Evolutionary conservation across 352 stramenopile genomes (phyloP), one percentile per base, ranked within the genome.

Genomic region (Phytophthora pistaciae): DNA sequence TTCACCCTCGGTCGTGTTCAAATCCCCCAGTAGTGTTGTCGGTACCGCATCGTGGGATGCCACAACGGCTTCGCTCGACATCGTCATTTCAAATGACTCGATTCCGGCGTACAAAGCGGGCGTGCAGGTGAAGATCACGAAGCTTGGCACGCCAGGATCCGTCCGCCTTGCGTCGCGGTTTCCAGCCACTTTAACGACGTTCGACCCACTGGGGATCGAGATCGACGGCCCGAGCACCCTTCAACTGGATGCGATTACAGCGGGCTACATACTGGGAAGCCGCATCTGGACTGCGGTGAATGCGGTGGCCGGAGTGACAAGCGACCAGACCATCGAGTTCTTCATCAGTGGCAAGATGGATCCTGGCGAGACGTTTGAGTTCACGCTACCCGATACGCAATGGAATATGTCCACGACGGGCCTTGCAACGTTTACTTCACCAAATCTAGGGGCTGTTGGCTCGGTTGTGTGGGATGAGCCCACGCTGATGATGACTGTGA

Each of bases 221-320:
- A 91, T 92, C n/a, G 85, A 92, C 55, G 83, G 83, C 0, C 81
- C 83, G 9, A 85, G 67, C 46, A 8, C 33, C 7, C 40, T 91
- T n/a, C 20, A 65, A 8, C 57, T 92, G 46, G 83, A 90, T 38
- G 72, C 59, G 2, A 86, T 91, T 33, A 67, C 59, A 0, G 42
- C 82, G 38, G 85, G 85, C 0, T 66, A 74, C 21, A 70, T 92
- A 44, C 48, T 85, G 8, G 82, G 83, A 1, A 83, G 70, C 60
- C 82, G 85, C 0, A 61, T 84, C 21, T 92, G 85, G 85, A 70
- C 73, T 20, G 62, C 83, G 2, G 36, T 60, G 1, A 76, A 74
- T 18, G 42, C 83, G 16, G 78, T 83, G 55, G 73, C 83, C 60
- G 85, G 83, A 14, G 74, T 90, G 14, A 82, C 75, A 0, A 90